Conservation (phyloP, 2,329 filamentous ascomycete genomes). For the Colletotrichum sp. region DNA sequence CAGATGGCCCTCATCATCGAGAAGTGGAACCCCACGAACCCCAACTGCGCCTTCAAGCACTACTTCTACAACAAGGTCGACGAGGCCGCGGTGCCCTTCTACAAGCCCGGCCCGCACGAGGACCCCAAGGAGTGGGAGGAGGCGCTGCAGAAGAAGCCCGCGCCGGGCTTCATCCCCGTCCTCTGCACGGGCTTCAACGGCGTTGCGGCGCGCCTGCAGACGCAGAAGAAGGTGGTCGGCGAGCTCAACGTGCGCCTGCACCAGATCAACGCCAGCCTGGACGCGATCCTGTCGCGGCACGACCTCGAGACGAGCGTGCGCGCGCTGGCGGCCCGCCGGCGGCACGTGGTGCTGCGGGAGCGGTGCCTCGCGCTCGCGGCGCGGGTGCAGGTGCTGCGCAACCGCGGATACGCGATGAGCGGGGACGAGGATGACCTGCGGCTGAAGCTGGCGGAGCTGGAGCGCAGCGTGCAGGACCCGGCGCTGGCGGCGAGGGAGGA, state of each 20-base stretch:
- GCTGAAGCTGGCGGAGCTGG: conserved; percentile 71
- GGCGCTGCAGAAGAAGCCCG: conserved; percentile 80
- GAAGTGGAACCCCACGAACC: conserved; percentile 75
- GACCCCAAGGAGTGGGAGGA: conserved; percentile 84
- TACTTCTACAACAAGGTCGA: conserved; percentile 91
- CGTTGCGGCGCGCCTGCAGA: conserved; percentile 73
- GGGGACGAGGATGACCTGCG: conserved; percentile 80
- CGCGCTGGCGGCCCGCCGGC: conserved; percentile 73
- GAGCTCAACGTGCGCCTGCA: conserved; percentile 76
- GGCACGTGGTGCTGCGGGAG: conserved; percentile 75
- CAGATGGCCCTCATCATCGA: conserved; percentile 73
- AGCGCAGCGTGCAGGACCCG: conserved; percentile 75
- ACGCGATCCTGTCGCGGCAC: conserved; percentile 75
- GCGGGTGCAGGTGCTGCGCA: conserved; percentile 80
- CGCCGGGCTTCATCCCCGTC: conserved; percentile 76
- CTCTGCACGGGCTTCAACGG: conserved; percentile 76
- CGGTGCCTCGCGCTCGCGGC: conserved; percentile 77
- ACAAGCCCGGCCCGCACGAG: conserved; percentile 72
- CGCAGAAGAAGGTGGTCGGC: conserved; percentile 72
- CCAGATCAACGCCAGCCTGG: conserved; percentile 78
- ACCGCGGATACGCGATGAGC: conserved; percentile 81
- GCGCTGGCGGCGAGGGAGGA: conserved; percentile 77
- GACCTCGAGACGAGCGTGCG: conserved; percentile 78
- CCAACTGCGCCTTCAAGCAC: conserved; percentile 76
- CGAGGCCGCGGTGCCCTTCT: conserved; percentile 76